Conservation (phyloP, 169 alveolate genomes). For the Eimeria falciformis region DNA sequence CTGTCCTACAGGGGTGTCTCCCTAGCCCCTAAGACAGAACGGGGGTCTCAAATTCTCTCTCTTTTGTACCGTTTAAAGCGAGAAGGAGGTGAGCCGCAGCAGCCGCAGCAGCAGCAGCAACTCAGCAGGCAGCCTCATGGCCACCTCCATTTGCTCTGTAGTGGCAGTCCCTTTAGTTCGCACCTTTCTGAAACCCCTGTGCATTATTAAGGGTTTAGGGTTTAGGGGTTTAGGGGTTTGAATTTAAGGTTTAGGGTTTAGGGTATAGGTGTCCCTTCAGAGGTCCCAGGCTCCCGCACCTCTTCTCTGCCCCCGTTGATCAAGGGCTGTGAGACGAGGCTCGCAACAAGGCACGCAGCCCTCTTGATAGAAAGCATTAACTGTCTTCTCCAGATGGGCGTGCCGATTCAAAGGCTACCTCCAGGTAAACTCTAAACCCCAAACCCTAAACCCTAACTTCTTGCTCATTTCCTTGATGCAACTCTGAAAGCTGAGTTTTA, state of each 20-base stretch:
- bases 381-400: slow-evolving; percentile 22
- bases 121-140: slow-evolving; percentile 37
- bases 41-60: slow-evolving; percentile 36
- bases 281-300: slow-evolving; percentile 54
- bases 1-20: slow-evolving; percentile 27
- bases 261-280: slow-evolving; percentile 45
- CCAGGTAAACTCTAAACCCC: slow-evolving; percentile 36
- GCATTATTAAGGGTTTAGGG: not conserved
- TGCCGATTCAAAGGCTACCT: slow-evolving; percentile 5
- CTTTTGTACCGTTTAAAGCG: slow-evolving; percentile 41
- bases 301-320: slow-evolving; percentile 35
- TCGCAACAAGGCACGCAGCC: slow-evolving; percentile 19
- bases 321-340: not conserved
- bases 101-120: slow-evolving; percentile 35
- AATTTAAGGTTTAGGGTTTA: slow-evolving; percentile 39
- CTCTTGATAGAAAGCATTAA: slow-evolving; percentile 33
- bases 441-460: slow-evolving; percentile 31
- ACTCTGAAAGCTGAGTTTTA: too few relatives aligned
- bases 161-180: too few relatives aligned
- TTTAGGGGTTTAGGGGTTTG: slow-evolving; percentile 17
- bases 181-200: too few relatives aligned
- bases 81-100: slow-evolving; percentile 46
- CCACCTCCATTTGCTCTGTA: too few relatives aligned
- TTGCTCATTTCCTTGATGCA: too few relatives aligned
- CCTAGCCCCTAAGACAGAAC: slow-evolving; percentile 39